Base-by-base conservation (phyloP, 2,329 filamentous ascomycete species). In the Penicillium paneum region DNA sequence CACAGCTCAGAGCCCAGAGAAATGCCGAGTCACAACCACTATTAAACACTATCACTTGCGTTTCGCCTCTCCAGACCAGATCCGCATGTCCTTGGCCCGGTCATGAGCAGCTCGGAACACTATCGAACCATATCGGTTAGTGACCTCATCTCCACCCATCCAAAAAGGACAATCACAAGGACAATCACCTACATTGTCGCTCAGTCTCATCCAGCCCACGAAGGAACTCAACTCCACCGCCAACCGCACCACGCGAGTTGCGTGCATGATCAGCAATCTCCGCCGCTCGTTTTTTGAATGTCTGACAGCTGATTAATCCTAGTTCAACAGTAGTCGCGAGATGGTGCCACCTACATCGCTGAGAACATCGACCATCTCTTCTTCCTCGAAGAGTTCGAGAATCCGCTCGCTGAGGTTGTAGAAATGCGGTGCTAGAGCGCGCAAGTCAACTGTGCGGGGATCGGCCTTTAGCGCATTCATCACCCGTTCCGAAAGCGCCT, bases 381-480 rank as follows among this genome's bases (percentile, higher is more conserved):
- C 86, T 71, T 96, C 92, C 54, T 97, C 92, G 58, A 96, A 96
- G 0, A 99, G 75, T 55, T 97, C 92, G 57, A 97, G 79, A 74
- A 97, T 91, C 48, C 90, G 83, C 41, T 90, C 87, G 3, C 89
- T 91, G 4, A 97, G 81, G 24, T 84, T 86, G 76, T 96, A 97
- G 66, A 96, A 96, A 72, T 96, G 89, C 34, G 88, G 86, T 57
- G 89, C 90, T 71, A 94, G 84, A 52, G 90, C 86, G 46, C 93
- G 85, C 39, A 99, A 73, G 52, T 96, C 87, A 1, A 99, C 90
- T 11, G 89, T 88, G 51, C 88, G 86, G 0, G 94, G 88, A 68
- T 97, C 91, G 31, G 94, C 94, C 69, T 93, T 94, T 35, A 99
- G 79, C 0, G 94, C 94, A 64, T 95, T 91, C 68, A 95, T 78